phyloP scores from a whole-genome alignment of 139 green algal genomes.

The Ettlia oleoabundans region DNA sequence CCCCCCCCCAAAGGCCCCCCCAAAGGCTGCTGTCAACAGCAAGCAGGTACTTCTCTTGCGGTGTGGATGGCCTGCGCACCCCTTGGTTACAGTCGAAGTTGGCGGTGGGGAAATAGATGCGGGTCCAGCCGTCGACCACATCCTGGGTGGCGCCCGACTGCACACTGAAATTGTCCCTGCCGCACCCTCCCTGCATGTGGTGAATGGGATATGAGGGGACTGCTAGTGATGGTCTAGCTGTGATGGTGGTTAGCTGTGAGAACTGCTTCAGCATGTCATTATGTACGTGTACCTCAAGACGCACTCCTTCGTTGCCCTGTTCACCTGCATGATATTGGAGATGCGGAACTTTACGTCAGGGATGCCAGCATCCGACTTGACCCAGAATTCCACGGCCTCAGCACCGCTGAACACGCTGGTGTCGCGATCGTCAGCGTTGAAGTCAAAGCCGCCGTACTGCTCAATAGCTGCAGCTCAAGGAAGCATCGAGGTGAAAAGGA shows the following conservation, averaged over 20 bases:
- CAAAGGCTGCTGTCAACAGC: too few relatives aligned
- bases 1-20: too few relatives aligned
- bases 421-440: constrained; percentile 8
- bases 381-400: constrained; percentile 41
- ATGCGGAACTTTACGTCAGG: constrained; percentile 15
- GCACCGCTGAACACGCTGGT: constrained; percentile 11
- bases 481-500: too few relatives aligned
- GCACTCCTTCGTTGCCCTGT: too few relatives aligned
- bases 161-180: neutral
- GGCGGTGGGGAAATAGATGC: constrained; percentile 4
- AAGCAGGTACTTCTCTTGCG: too few relatives aligned
- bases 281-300: too few relatives aligned
- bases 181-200: neutral
- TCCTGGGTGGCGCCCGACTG: neutral
- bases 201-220: neutral
- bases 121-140: constrained; percentile 18
- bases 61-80: too few relatives aligned
- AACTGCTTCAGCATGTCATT: too few relatives aligned
- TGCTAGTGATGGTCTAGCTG: too few relatives aligned
- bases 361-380: neutral
- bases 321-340: constrained; percentile 9
- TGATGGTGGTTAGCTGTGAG: too few relatives aligned
- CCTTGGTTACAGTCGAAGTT: constrained; percentile 19
- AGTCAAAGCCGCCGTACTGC: constrained; percentile 43
- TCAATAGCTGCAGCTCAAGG: constrained; percentile 4